Evolutionary conservation across 495 filamentous ascomycete genomes (phyloP).

Genomic region (Talaromyces liani): DNA sequence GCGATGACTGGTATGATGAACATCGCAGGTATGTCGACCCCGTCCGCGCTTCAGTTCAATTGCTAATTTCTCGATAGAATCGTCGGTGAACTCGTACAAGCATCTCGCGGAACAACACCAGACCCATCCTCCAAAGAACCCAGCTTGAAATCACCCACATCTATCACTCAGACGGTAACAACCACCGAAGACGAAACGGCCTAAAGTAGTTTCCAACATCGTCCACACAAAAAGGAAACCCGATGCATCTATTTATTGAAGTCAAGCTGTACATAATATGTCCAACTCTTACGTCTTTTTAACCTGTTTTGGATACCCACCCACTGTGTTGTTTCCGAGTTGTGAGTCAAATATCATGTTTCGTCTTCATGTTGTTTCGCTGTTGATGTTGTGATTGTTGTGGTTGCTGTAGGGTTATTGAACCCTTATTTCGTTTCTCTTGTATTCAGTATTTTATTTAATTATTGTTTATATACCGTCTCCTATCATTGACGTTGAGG

Average conservation of each 20-base stretch:
- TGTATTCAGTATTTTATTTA: not conserved
- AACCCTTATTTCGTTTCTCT: not conserved
- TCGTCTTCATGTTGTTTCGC: not conserved
- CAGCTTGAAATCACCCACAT: not conserved
- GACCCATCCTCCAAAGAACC: conserved; percentile 11
- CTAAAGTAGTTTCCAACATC: not conserved
- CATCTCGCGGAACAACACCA: conserved; percentile 29
- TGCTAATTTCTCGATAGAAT: conserved; percentile 21
- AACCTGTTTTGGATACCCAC: conserved; percentile 3
- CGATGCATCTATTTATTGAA: not conserved
- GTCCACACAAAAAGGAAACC: no score
- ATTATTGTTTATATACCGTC: not conserved
- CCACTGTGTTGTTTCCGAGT: not conserved
- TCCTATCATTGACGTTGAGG: not conserved
- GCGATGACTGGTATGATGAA: conserved; percentile 40
- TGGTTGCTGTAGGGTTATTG: not conserved
- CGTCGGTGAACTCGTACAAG: conserved; percentile 33
- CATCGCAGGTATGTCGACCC: conserved; percentile 30
- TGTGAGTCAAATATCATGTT: not conserved
- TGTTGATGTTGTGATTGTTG: not conserved
- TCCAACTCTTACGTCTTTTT: not conserved
- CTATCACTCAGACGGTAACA: not conserved
- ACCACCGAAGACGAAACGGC: not conserved
- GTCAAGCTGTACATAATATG: conserved; percentile 1
- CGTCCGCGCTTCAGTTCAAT: not conserved